Base-by-base conservation (phyloP, 2,329 filamentous ascomycete genomes). In the Plectosphaerella sp. region DNA sequence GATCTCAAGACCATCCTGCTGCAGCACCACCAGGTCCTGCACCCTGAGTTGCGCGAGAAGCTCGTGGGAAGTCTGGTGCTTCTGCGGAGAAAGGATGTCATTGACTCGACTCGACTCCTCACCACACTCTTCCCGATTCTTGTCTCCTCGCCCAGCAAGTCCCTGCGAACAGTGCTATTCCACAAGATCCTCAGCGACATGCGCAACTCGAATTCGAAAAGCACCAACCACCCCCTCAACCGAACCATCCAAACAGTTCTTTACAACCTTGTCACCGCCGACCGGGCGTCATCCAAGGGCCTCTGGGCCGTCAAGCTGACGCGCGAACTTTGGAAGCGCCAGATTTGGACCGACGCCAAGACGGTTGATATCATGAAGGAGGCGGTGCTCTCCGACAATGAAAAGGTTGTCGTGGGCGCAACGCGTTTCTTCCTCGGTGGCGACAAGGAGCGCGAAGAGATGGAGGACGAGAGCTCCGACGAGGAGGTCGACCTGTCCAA, bases 281-380 rank as follows among this genome's bases (percentile, higher is more conserved):
- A 99, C 67, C 84, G 88, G 42, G 79, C 88, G 9, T 95, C 91
- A 1, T 80, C 89, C 1, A 94, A 96, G 64, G 91, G 89, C 4
- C 79, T 99, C 48, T 99, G 94, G 94, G 91, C 94, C 4, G 91
- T 97, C 55, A 97, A 97, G 70, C 82, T 99, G 58, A 96, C 92
- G 4, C 82, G 93, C 56, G 94, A 99, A 73, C 76, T 99, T 64
- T 99, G 94, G 94, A 96, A 92, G 72, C 83, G 93, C 46, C 92
- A 97, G 62, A 86, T 97, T 57, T 99, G 94, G 94, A 91, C 89
- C 10, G 94, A 99, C 63, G 83, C 91, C 2, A 94, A 92, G 67
- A 86, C 93, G 0, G 94, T 97, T n/a, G 91, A 96, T 63, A 89
- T 97, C 58, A 97, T 99, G 92, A 96, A 96, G 72, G 89, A 96